Evolutionary conservation across 140 eudicot genomes (phyloP).

Genomic region (Flaveria floridana): DNA sequence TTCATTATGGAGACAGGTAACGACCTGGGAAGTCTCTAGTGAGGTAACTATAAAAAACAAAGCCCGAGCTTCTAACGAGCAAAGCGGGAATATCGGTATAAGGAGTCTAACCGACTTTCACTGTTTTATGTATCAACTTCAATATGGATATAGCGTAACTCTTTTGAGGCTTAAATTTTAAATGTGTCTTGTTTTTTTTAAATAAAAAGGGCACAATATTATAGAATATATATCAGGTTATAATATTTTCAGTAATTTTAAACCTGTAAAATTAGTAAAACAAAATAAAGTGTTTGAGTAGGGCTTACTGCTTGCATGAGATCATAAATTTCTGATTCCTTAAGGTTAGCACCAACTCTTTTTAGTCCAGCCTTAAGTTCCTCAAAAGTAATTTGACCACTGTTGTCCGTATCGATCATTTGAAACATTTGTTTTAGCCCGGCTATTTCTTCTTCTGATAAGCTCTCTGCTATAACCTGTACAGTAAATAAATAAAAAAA

Average conservation of each 20-base stretch:
- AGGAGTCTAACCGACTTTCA: background rate
- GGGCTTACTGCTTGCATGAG: conserved; percentile 90
- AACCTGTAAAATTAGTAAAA: background rate
- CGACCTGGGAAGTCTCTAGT: too few relatives aligned
- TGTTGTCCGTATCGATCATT: conserved; percentile 69
- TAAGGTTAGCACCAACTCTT: conserved; percentile 81
- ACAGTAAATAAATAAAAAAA: background rate
- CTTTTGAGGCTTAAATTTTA: background rate
- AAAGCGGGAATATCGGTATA: too few relatives aligned
- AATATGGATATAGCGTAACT: background rate
- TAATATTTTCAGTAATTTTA: background rate
- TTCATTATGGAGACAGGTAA: background rate
- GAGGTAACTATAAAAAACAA: too few relatives aligned
- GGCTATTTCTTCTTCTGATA: conserved; percentile 95
- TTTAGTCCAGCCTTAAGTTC: conserved; percentile 79
- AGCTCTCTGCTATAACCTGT: conserved; percentile 84
- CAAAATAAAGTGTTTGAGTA: conserved; percentile 6
- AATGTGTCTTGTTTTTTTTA: background rate
- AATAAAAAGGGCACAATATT: background rate
- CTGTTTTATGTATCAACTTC: background rate
- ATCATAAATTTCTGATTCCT: conserved; percentile 89
- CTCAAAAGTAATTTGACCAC: conserved; percentile 89
- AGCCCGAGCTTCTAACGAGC: too few relatives aligned
- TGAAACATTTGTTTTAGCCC: conserved; percentile 82
- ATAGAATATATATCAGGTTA: background rate